Conservation (phyloP, 2,329 filamentous ascomycete species). For the Tolypocladium album region DNA sequence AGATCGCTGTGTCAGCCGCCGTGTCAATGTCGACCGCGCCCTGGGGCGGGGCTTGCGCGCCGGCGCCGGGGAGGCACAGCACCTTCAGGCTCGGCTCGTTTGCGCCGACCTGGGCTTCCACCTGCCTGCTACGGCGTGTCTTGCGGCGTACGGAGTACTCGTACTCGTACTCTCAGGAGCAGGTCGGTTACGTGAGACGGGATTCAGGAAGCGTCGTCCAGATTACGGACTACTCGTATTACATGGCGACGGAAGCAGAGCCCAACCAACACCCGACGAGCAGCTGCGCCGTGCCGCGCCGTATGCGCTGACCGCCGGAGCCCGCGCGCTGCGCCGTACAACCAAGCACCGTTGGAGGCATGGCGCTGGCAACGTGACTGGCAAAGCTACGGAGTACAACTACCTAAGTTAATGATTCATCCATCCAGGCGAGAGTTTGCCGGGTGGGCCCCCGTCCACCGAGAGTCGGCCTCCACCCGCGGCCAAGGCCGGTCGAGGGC, state of each 20-base stretch:
- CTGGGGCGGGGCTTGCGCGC: background rate
- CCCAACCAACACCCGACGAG: too few relatives aligned
- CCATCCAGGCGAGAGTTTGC: background rate
- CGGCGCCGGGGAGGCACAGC: background rate
- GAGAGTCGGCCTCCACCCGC: background rate
- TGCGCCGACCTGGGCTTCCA: background rate
- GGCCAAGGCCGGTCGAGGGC: background rate
- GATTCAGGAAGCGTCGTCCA: too few relatives aligned
- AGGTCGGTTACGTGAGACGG: too few relatives aligned
- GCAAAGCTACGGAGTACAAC: too few relatives aligned
- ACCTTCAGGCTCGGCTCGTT: background rate
- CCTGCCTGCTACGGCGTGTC: background rate
- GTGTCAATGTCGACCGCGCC: background rate
- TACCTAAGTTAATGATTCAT: background rate
- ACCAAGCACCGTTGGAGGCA: background rate
- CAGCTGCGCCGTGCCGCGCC: too few relatives aligned
- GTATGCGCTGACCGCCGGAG: background rate
- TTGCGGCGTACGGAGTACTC: too few relatives aligned
- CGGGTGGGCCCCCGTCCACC: background rate
- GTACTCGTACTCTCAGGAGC: too few relatives aligned
- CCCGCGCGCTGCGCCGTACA: background rate
- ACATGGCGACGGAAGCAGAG: too few relatives aligned
- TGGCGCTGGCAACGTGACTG: background rate
- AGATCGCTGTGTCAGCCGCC: background rate
- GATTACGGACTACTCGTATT: too few relatives aligned